These are phyloP conservation scores for Fremontodendron californicum DNA, from an alignment of 345 rosid species.

Conservation along the genomic window DNA sequence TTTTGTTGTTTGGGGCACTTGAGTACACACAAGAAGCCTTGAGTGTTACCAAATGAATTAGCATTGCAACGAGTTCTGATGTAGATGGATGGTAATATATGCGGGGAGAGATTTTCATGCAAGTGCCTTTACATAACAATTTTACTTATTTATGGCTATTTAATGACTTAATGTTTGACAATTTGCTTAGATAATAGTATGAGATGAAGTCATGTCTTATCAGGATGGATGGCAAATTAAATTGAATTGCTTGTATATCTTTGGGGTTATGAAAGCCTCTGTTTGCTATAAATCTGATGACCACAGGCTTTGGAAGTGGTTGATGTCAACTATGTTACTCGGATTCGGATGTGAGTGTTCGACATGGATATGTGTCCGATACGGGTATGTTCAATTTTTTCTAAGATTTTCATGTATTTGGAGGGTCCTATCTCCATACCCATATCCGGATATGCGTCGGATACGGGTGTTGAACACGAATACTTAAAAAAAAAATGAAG, in stretches of 20 bases:
- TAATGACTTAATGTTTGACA: too few species aligned
- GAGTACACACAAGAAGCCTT: background rate
- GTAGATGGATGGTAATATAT: too few species aligned
- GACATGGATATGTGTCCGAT: too few species aligned
- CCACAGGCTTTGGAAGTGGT: conserved; percentile 87
- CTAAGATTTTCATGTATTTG: too few species aligned
- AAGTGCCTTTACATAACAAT: background rate
- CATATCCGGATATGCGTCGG: too few species aligned
- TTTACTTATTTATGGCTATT: too few species aligned
- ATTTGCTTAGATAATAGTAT: background rate
- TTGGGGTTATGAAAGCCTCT: conserved; percentile 7
- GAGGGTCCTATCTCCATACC: too few species aligned
- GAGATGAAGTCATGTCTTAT: background rate
- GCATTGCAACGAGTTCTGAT: background rate
- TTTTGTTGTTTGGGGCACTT: background rate
- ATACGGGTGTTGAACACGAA: too few species aligned
- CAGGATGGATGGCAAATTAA: background rate
- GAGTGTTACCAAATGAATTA: background rate
- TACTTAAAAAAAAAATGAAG: too few species aligned
- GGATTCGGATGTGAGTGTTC: too few species aligned
- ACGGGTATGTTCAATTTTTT: too few species aligned
- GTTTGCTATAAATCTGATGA: conserved; percentile 20
- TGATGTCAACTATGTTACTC: too few species aligned
- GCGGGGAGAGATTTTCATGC: background rate
- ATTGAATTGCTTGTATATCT: background rate